Base-by-base conservation (phyloP, 345 rosid genomes). In the Turritis glabra region DNA sequence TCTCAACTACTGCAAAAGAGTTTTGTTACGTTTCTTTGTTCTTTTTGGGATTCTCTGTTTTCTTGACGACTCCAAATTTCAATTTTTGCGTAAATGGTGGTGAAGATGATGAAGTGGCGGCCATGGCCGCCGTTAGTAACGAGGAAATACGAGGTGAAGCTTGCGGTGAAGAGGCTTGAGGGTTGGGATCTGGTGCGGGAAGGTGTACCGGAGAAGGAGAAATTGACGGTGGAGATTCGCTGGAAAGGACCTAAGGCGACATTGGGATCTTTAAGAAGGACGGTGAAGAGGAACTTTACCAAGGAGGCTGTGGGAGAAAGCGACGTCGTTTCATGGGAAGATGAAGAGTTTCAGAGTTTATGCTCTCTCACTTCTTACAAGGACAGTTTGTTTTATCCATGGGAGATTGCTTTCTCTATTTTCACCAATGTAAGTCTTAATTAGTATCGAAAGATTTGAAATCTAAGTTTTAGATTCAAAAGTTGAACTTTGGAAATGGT, bases 81-180 rank as follows among this genome's bases (percentile, higher is more conserved):
- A 70, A 55, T 5, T 30, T 7, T n/a, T 14, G 57, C n/a, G 56
- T 29, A 67, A 82, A 89, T 89, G 97, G 97, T 89, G 82, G 99
- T 85, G 75, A 92, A 90, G 90, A 95, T 92, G 99, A 95, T 95
- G 93, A 86, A 86, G 82, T 90, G 99, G 97, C 86, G 97, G 69
- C 97, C 96, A 18, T 87, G 96, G 93, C 96, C 96, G 69, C 93
- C 97, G 2, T 80, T 83, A 75, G 85, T 82, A 18, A 79, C 93
- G 76, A 86, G 73, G 77, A 90, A 91, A 75, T 91, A 87, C 79
- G 93, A 87, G 85, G 97, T 89, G 64, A 85, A 77, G 72, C 66
- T 92, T 46, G 75, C 77, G 5, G 88, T 95, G 21, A 68, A 76
- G 82, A 81, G 86, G 81, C 67, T 95, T 76, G 96, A 95, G 64